Percentiles rank a stretch among this genome's conserved stretches.
These are phyloP conservation scores for Boletellus dicymbophilus DNA, from an alignment of 1,284 basidiomycete genomes.

Conservation along the genomic window DNA sequence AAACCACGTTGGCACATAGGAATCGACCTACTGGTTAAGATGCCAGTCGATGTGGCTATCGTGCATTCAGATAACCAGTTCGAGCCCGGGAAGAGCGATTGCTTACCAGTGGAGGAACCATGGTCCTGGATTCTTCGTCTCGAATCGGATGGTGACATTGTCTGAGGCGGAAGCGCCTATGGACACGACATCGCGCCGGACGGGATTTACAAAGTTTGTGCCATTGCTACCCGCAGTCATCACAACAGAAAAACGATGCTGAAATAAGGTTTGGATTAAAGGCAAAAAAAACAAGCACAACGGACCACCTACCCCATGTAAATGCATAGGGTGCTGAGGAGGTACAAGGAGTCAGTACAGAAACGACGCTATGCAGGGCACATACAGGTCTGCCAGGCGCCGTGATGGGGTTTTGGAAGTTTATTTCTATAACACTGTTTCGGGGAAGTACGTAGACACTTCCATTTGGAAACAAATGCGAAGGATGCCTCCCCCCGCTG, in stretches of 20 bases:
- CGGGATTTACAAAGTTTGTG: slow-evolving; percentile 16
- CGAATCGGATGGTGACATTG: slow-evolving; percentile 42
- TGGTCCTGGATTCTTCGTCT: slow-evolving; percentile 43
- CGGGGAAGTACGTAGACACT: slow-evolving; percentile 32
- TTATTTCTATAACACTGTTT: slow-evolving; percentile 38
- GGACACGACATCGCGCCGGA: slow-evolving; percentile 16
- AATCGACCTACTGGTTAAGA: slow-evolving; percentile 32
- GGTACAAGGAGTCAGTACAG: slow-evolving; percentile 8
- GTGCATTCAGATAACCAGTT: not conserved
- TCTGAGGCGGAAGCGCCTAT: slow-evolving; percentile 14
- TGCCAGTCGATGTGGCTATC: slow-evolving; percentile 43
- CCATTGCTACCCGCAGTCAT: slow-evolving; percentile 10
- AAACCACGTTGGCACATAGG: not conserved
- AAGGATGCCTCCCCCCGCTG: slow-evolving; percentile 32
- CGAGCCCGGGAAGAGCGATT: too few species aligned
- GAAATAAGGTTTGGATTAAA: not conserved
- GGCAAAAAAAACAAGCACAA: not conserved
- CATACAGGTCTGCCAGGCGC: slow-evolving; percentile 37
- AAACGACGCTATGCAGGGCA: too few species aligned
- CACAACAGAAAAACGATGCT: slow-evolving; percentile 18
- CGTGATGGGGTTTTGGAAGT: slow-evolving; percentile 21
- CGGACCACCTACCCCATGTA: slow-evolving; percentile 32
- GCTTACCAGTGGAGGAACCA: slow-evolving; percentile 46
- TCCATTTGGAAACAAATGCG: slow-evolving; percentile 29
- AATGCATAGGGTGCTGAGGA: slow-evolving; percentile 36